A percentile compares a stretch with the other conserved stretches of the same genome.
phyloP scores from a whole-genome alignment of 768 basidiomycete species.

The Boletus patriciae region DNA sequence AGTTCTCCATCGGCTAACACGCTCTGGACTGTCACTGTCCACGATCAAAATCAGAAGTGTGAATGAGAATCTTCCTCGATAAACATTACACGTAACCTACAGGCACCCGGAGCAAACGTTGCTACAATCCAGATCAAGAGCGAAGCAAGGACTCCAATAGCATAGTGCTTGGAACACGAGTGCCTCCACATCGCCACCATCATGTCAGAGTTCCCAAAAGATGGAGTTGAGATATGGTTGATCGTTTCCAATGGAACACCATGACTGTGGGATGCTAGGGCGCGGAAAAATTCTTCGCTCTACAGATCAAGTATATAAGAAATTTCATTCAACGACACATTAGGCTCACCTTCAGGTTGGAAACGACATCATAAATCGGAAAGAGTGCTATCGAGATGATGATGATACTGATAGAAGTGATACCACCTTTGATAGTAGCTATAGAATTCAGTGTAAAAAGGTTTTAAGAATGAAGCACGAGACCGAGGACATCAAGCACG shows the following conservation, averaged over 20 bases:
- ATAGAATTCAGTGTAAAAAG: neutral
- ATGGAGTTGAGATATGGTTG: slow-evolving; percentile 24
- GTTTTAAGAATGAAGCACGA: neutral
- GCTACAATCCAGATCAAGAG: slow-evolving; percentile 21
- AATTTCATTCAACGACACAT: neutral
- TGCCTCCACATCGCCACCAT: slow-evolving; percentile 17
- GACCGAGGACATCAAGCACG: neutral
- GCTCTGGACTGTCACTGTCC: slow-evolving; percentile 21
- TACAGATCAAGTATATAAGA: neutral
- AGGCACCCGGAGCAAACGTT: slow-evolving; percentile 25
- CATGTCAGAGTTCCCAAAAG: slow-evolving; percentile 19
- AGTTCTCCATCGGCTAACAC: slow-evolving; percentile 23
- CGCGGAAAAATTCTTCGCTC: slow-evolving; percentile 34
- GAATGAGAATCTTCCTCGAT: neutral
- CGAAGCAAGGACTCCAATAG: slow-evolving; percentile 16
- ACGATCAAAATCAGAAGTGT: no score
- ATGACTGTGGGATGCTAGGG: slow-evolving; percentile 5
- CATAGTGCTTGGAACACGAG: slow-evolving; percentile 25
- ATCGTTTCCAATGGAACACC: slow-evolving; percentile 27
- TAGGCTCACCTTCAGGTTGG: slow-evolving; percentile 16
- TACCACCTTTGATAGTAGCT: slow-evolving; percentile 30
- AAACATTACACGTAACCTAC: slow-evolving; percentile 17
- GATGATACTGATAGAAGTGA: slow-evolving; percentile 31
- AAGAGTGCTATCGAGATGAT: slow-evolving; percentile 30
- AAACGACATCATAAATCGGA: slow-evolving; percentile 21